Conservation (phyloP, 2,329 filamentous ascomycete genomes). For the Neofusicoccum sp. region DNA sequence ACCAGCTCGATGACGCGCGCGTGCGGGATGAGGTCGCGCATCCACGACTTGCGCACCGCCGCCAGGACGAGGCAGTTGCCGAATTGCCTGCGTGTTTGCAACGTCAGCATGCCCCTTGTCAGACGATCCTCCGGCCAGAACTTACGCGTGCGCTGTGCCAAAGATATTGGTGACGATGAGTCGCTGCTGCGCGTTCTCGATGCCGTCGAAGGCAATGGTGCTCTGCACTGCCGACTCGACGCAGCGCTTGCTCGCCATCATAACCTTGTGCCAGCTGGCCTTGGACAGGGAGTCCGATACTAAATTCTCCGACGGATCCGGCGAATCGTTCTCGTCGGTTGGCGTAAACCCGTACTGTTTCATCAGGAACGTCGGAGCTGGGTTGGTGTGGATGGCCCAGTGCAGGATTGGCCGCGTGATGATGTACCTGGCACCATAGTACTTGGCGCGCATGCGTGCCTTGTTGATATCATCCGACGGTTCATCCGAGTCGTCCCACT, state of each 20-base stretch:
- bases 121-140: slow-evolving; percentile 26
- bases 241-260: slow-evolving; percentile 30
- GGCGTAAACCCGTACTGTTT: slow-evolving; percentile 18
- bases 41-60: slow-evolving; percentile 68
- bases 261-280: slow-evolving; percentile 12
- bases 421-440: slow-evolving; percentile 88
- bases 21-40: slow-evolving; percentile 58
- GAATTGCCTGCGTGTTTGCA: slow-evolving; percentile 69
- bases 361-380: slow-evolving; percentile 30
- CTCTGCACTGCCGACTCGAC: slow-evolving; percentile 71
- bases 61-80: slow-evolving; percentile 91
- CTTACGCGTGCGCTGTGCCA: slow-evolving; percentile 93
- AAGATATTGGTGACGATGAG: slow-evolving; percentile 94
- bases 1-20: slow-evolving; percentile 60
- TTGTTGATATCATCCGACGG: slow-evolving; percentile 75
- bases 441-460: slow-evolving; percentile 86
- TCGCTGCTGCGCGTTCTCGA: slow-evolving; percentile 59
- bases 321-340: slow-evolving; percentile 2
- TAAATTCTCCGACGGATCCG: background rate
- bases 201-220: slow-evolving; percentile 71
- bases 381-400: slow-evolving; percentile 55
- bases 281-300: slow-evolving; percentile 7
- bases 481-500: slow-evolving; percentile 65
- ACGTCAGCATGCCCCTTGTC: slow-evolving; percentile 23
- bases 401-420: slow-evolving; percentile 77